Percentiles rank a stretch among this genome's conserved stretches.
Evolutionary conservation across 192 early-diverging fungal species (phyloP).

Genomic region (Coemansia sp.): DNA sequence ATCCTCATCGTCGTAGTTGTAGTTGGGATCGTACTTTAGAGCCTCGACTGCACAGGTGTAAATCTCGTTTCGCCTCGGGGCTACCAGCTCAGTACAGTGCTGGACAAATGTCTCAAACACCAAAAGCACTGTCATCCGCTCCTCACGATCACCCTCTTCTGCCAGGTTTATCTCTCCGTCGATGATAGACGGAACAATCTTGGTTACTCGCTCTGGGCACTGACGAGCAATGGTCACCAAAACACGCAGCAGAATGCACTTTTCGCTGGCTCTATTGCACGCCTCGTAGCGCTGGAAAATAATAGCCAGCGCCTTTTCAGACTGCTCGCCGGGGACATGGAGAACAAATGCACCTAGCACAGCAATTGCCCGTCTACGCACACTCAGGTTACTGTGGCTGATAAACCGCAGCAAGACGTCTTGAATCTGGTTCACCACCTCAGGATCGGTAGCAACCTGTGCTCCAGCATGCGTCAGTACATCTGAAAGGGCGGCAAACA

Average conservation of each 20-base stretch:
- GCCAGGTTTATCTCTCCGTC: slow-evolving; percentile 25
- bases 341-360: slow-evolving; percentile 47
- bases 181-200: slow-evolving; percentile 20
- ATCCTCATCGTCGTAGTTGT: slow-evolving; percentile 36
- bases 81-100: slow-evolving; percentile 17
- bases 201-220: slow-evolving; percentile 26
- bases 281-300: slow-evolving; percentile 42
- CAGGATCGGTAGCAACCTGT: slow-evolving; percentile 23
- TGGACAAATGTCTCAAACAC: slow-evolving; percentile 43
- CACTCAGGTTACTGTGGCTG: slow-evolving; percentile 19
- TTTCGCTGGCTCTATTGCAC: slow-evolving; percentile 24
- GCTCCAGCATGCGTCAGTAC: slow-evolving; percentile 30
- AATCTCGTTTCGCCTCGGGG: slow-evolving; percentile 20
- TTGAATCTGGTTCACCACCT: slow-evolving; percentile 22
- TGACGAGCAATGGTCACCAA: slow-evolving; percentile 48
- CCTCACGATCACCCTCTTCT: slow-evolving; percentile 35
- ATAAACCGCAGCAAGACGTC: slow-evolving; percentile 26
- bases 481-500: slow-evolving; percentile 33
- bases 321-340: slow-evolving; percentile 30
- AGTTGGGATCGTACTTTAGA: slow-evolving; percentile 40
- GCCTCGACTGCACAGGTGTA: slow-evolving; percentile 24
- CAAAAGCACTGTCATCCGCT: slow-evolving; percentile 30
- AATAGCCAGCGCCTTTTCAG: slow-evolving; percentile 29
- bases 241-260: slow-evolving; percentile 34
- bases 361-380: slow-evolving; percentile 39